phyloP scores from a whole-genome alignment of 768 basidiomycete species.

The Lepiota venenata region DNA sequence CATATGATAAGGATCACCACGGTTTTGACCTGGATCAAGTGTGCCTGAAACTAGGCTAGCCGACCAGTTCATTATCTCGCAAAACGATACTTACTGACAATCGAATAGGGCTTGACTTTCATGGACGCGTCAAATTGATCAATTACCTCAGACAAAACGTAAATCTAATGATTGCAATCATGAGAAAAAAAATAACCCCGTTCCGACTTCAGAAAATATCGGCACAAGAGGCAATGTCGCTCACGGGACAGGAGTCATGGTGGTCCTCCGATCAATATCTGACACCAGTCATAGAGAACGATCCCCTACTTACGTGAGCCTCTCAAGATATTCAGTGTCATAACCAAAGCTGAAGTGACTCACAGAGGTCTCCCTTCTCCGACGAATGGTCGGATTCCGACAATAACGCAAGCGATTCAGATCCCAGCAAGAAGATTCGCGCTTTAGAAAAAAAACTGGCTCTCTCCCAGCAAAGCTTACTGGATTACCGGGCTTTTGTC shows the following conservation, averaged over 20 bases:
- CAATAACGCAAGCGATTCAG: constrained; percentile 32
- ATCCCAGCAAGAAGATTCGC: constrained; percentile 45
- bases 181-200: constrained; percentile 4
- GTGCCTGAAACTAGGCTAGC: constrained; percentile 55
- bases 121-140: constrained; percentile 76
- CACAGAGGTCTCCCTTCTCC: constrained; percentile 53
- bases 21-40: constrained; percentile 58
- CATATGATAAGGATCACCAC: constrained; percentile 57
- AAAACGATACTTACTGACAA: constrained; percentile 1
- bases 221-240: constrained; percentile 35
- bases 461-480: constrained; percentile 54
- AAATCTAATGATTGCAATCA: constrained; percentile 8
- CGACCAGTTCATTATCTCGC: not conserved
- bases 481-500: constrained; percentile 59
- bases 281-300: constrained; percentile 78
- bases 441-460: constrained; percentile 61
- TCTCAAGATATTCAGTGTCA: not conserved
- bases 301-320: constrained; percentile 84
- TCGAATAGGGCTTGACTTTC: constrained; percentile 66
- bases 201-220: constrained; percentile 46
- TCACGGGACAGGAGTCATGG: constrained; percentile 59
- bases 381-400: constrained; percentile 78
- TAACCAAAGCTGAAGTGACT: constrained; percentile 6
- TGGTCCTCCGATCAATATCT: constrained; percentile 79
- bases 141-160: constrained; percentile 86